Percentiles rank a stretch among this genome's conserved stretches.
phyloP scores from a whole-genome alignment of 208 protist species.

The Acanthamoeba quina region DNA sequence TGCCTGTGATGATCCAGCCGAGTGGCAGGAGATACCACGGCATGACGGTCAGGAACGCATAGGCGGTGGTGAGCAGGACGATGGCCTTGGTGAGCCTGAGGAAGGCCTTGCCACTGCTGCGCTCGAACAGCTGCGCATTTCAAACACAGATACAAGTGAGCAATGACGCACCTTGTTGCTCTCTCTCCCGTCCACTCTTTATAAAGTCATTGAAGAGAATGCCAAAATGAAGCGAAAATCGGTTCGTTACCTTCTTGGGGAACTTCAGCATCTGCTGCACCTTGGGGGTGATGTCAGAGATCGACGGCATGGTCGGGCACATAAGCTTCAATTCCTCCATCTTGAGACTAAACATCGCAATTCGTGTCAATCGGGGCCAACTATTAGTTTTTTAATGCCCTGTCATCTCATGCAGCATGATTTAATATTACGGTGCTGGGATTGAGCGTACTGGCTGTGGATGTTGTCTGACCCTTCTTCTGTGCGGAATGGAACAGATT shows the following conservation, averaged over 20 bases:
- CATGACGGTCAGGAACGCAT: conserved; percentile 54
- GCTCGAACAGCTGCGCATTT: conserved; percentile 52
- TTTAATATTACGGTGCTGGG: too few relatives aligned
- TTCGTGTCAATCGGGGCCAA: too few relatives aligned
- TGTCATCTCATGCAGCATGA: too few relatives aligned
- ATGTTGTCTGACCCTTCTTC: not conserved
- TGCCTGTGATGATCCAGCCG: conserved; percentile 80
- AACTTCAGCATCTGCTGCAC: conserved; percentile 62
- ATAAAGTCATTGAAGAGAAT: not conserved
- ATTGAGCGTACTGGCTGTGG: not conserved
- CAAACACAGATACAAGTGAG: not conserved
- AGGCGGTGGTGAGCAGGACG: conserved; percentile 25
- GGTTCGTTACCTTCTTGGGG: conserved; percentile 38
- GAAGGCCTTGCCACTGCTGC: conserved; percentile 67
- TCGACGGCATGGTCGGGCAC: conserved; percentile 27
- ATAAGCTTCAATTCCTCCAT: conserved; percentile 45
- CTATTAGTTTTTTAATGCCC: too few relatives aligned
- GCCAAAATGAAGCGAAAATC: too few relatives aligned
- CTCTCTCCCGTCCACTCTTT: not conserved
- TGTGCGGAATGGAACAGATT: not conserved
- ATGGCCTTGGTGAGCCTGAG: conserved; percentile 56
- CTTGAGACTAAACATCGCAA: not conserved
- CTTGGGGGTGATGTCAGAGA: conserved; percentile 4
- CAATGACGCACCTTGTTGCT: too few relatives aligned
- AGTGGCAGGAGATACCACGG: conserved; percentile 79